Evolutionary conservation across 495 filamentous ascomycete genomes (phyloP), one percentile per base, ranked within the genome.

Genomic region (Penicillium ucsense): DNA sequence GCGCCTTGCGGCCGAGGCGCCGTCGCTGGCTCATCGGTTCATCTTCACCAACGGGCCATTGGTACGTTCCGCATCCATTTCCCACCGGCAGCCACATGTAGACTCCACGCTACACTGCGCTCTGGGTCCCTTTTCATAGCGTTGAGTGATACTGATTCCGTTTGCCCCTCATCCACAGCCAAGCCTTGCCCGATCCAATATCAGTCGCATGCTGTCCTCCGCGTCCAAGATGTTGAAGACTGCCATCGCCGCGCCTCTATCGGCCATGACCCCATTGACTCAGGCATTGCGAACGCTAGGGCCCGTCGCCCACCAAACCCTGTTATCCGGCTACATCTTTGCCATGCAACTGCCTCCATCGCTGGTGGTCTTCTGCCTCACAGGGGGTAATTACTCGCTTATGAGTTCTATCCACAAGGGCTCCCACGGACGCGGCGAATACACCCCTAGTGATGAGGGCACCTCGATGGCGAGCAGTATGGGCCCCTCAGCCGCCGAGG

Each of bases 1-100:
- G 57, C 65, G 77, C 33, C 68, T 81, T 20, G 78, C 77, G 31
- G 57, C 72, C 30, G 77, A 80, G 39, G 78, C 78, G 7, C 68
- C 70, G 31, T 60, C 74, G 47, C 55, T 81, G 31, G 74, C 74
- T 2, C 65, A 79, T 53, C 63, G 74, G 11, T 78, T 75, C 44
- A 73, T 80, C 40, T 41, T 78, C 35, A 68, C 60, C 38, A 73
- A 75, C 51, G 70, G 67, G 4, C 65, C 74, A 12, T 59, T 74
- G 38, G 76, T 80, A 71, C 44, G 75, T 60, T 32, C 4, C 32
- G 1, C 41, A 12, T 43, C 34, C 34, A 20, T 20, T 20, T 20
- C 20, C 20, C 20, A 20, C 20, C 20, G 20, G 20, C 20, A 20
- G 20, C 20, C 1, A 20, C 1, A 20, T 20, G 20, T 20, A 20